Evolutionary conservation across 2,329 filamentous ascomycete species (phyloP), one percentile per base, ranked within the genome.

Genomic region (Aspergillus udagawae): DNA sequence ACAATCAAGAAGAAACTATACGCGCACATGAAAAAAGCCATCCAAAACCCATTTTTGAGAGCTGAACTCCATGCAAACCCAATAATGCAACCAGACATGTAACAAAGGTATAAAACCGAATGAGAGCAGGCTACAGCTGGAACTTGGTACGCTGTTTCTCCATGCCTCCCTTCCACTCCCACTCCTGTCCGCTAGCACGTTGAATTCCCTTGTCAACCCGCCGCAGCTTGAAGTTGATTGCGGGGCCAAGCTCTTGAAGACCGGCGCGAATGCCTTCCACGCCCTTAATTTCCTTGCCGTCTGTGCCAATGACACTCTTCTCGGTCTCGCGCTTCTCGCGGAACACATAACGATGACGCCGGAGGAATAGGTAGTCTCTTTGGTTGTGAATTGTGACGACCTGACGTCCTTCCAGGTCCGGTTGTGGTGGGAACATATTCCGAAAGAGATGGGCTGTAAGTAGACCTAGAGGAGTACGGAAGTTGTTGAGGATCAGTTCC

Each of bases 121-220:
- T 27, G 23, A 14, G 14, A 55, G 51, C 21, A 51, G 56, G 59
- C 65, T 65, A 97, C 71, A 99, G 80, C 76, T 95, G 94, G 79
- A 97, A 99, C 72, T 91, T 87, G 65, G 93, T 97, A 68, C 94
- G 83, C 70, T 90, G 82, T 80, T 97, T 97, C 79, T 99, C 94
- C 88, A 94, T 95, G 71, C 87, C 86, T 10, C 90, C 89, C 78
- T 96, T 95, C 94, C 94, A 99, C 73, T 97, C 86, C 93, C 94
- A 97, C 70, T 96, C 90, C 65, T 91, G 84, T 41, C 91, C 91
- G 74, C 85, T 87, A 49, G 75, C 88, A 79, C 74, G 86, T 80
- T 80, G 90, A 63, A 99, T 89, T 0, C 92, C 93, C 76, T 92
- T 92, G 72, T 97, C 93, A 47, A 97, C 87, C 67, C 94, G 86